A percentile compares a stretch with the other conserved stretches of the same genome.
phyloP scores from a whole-genome alignment of 2,329 filamentous ascomycete genomes.

The Aureobasidium sp. region DNA sequence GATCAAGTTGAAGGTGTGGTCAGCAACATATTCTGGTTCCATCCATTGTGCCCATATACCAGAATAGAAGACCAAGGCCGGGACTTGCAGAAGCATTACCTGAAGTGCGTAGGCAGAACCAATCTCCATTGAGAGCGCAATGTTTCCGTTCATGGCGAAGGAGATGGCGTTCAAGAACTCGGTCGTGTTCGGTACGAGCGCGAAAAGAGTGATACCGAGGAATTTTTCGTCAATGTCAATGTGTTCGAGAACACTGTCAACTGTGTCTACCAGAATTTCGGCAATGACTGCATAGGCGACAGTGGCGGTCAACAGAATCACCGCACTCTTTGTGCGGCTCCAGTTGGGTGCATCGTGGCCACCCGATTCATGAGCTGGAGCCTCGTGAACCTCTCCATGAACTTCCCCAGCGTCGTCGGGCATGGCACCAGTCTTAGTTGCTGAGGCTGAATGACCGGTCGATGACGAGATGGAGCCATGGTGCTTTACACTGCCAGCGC shows the following conservation, averaged over 20 bases:
- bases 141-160: constrained; percentile 99
- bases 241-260: constrained; percentile 88
- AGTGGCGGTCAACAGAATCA: constrained; percentile 83
- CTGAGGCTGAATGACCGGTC: not conserved
- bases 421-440: constrained; percentile 18
- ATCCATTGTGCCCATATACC: constrained; percentile 58
- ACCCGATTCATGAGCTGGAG: constrained; percentile 47
- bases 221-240: constrained; percentile 96
- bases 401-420: constrained; percentile 29
- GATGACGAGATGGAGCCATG: constrained; percentile 17
- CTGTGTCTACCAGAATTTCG: constrained; percentile 92
- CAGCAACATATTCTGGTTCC: constrained; percentile 43
- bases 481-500: constrained; percentile 16
- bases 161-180: constrained; percentile 99
- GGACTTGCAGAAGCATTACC: constrained; percentile 90
- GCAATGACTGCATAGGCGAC: constrained; percentile 93
- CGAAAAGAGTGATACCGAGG: constrained; percentile 90
- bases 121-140: constrained; percentile 97
- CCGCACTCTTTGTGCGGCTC: constrained; percentile 81
- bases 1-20: constrained; percentile 72
- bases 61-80: constrained; percentile 84
- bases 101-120: constrained; percentile 94
- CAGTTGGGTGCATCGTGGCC: constrained; percentile 99
- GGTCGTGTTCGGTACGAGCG: constrained; percentile 93
- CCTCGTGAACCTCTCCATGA: constrained; percentile 31